A percentile compares a stretch with the other conserved stretches of the same genome.
Conservation (phyloP, 2,329 filamentous ascomycete species). For the Diaporthe sp. region DNA sequence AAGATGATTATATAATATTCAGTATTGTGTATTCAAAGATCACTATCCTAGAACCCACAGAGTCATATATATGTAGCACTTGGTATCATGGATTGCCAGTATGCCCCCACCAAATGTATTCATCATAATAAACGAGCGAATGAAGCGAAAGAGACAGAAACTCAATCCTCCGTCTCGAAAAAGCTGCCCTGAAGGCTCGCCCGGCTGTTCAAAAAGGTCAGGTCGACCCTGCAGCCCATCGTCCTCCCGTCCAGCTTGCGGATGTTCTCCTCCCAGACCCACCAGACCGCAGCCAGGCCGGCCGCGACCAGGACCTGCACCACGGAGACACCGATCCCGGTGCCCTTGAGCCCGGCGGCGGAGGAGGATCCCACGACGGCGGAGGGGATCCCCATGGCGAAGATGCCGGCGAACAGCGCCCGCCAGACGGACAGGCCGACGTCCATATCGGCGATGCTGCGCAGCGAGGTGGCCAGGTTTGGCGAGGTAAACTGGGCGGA, state of each 20-base stretch:
- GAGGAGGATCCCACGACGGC: slow-evolving; percentile 47
- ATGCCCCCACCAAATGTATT: background rate
- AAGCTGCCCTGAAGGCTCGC: slow-evolving; percentile 58
- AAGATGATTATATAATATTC: slow-evolving; percentile 9
- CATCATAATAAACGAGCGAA: background rate
- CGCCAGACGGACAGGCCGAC: slow-evolving; percentile 57
- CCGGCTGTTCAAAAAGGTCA: slow-evolving; percentile 55
- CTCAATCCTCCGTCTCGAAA: slow-evolving; percentile 55
- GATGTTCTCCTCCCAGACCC: slow-evolving; percentile 56
- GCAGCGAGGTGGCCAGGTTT: slow-evolving; percentile 59
- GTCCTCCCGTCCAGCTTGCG: slow-evolving; percentile 59
- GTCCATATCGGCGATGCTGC: slow-evolving; percentile 63
- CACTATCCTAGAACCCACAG: background rate
- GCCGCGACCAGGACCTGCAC: slow-evolving; percentile 56
- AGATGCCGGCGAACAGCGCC: slow-evolving; percentile 55
- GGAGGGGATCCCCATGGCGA: slow-evolving; percentile 58
- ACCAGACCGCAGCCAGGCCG: slow-evolving; percentile 53
- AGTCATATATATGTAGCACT: background rate
- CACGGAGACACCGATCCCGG: slow-evolving; percentile 56
- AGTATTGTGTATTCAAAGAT: slow-evolving; percentile 8
- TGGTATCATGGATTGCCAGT: slow-evolving; percentile 7
- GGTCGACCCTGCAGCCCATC: slow-evolving; percentile 59
- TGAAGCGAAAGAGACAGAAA: background rate
- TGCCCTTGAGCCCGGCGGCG: slow-evolving; percentile 51
- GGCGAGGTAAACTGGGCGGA: slow-evolving; percentile 63